These are phyloP conservation scores for Helianthus annuus DNA, from an alignment of 129 eudicot genomes.

Conservation along the genomic window DNA sequence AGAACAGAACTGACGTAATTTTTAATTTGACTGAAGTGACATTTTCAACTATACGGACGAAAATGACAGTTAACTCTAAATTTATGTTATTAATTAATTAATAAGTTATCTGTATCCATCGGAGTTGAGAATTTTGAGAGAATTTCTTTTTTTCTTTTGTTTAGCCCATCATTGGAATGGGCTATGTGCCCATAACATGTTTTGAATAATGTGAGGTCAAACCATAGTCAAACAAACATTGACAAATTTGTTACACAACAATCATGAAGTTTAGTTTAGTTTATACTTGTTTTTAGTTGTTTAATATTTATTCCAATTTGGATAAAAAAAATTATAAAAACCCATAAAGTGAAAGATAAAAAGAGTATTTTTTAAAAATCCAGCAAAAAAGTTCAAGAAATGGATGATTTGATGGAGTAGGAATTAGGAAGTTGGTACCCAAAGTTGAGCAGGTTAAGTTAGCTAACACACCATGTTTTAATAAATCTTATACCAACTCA, in stretches of 20 bases:
- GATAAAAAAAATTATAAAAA: background rate
- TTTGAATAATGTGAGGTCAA: background rate
- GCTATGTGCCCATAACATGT: conserved; percentile 20
- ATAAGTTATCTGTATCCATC: background rate
- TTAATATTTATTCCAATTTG: background rate
- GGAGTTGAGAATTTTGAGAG: no score
- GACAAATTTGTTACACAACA: background rate
- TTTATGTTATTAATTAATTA: no score
- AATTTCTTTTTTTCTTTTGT: no score
- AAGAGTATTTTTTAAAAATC: conserved; percentile 6
- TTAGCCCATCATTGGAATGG: conserved; percentile 33
- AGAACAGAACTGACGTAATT: no score
- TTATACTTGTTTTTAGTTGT: background rate
- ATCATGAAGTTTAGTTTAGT: background rate
- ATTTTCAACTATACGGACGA: no score
- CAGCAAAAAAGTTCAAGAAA: conserved; percentile 25
- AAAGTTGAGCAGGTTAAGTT: conserved; percentile 42
- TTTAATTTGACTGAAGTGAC: no score
- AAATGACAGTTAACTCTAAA: no score
- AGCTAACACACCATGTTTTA: conserved; percentile 20
- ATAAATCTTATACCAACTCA: conserved; percentile 30
- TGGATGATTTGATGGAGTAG: conserved; percentile 32
- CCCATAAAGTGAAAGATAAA: background rate
- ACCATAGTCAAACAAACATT: background rate
- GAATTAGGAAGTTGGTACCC: conserved; percentile 39